These are phyloP conservation scores for Ascochyta pisi DNA, from an alignment of 2,329 filamentous ascomycete species.

Conservation along the genomic window DNA sequence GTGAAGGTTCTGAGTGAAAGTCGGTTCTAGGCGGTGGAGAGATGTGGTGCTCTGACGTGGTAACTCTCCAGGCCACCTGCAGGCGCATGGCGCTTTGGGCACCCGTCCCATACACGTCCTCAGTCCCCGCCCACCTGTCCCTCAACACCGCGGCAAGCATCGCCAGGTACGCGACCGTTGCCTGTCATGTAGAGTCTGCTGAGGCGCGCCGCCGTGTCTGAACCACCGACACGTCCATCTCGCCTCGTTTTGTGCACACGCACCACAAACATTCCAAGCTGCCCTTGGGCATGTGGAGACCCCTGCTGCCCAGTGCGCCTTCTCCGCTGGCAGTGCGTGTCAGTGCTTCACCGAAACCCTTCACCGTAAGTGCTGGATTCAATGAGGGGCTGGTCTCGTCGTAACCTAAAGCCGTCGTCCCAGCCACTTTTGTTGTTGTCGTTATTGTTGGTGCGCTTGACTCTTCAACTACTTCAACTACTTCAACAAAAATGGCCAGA, in stretches of 20 bases:
- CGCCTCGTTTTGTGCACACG: background rate
- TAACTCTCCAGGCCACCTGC: background rate
- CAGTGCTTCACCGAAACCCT: conserved; percentile 7
- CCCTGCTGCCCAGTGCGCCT: conserved; percentile 8
- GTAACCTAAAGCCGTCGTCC: background rate
- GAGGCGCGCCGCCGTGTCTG: too few species aligned
- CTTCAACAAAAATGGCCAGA: too few species aligned
- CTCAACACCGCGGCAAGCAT: conserved; percentile 7
- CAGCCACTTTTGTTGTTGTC: background rate
- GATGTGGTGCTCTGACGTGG: conserved; percentile 29
- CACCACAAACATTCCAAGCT: background rate
- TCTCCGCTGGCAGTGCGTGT: conserved; percentile 20
- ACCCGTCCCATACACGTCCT: background rate
- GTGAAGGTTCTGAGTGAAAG: conserved; percentile 12
- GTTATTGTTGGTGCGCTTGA: too few species aligned
- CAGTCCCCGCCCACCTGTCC: background rate
- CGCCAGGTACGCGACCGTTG: too few species aligned
- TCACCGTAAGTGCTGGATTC: background rate
- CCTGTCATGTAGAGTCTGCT: background rate
- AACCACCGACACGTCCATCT: too few species aligned
- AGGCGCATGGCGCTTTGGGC: background rate
- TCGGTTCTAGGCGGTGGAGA: conserved; percentile 7
- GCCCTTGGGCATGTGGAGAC: conserved; percentile 2
- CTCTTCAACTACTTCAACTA: background rate
- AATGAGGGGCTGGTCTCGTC: background rate